Evolutionary conservation across 164 flowering plant species (phyloP).

Genomic region (Vitis labrusca): DNA sequence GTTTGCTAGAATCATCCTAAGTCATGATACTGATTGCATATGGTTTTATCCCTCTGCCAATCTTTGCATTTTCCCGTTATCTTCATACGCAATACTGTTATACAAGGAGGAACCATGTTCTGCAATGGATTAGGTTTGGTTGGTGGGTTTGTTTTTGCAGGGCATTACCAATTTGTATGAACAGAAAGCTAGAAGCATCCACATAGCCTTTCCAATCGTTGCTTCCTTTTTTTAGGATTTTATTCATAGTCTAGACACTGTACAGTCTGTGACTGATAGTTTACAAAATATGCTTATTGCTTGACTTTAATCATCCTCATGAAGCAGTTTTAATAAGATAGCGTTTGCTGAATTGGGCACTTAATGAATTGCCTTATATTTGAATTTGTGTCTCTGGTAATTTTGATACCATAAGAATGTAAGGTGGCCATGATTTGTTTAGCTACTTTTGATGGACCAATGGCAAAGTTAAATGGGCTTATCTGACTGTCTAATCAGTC

Average conservation of each 20-base stretch:
- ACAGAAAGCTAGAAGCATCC: conserved; percentile 3
- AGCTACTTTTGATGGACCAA: too few relatives aligned
- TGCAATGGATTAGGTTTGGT: conserved; percentile 12
- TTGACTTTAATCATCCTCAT: conserved; percentile 12
- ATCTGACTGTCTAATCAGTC: too few relatives aligned
- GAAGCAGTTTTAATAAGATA: conserved; percentile 3
- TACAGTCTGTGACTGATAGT: conserved; percentile 18
- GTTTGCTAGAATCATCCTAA: not conserved
- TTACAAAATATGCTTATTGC: conserved; percentile 9
- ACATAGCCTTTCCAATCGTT: conserved; percentile 11
- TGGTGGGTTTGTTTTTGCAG: conserved; percentile 19
- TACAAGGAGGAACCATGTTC: conserved; percentile 31
- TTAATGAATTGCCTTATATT: not conserved
- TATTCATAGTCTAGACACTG: conserved; percentile 14
- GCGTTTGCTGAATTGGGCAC: conserved; percentile 1
- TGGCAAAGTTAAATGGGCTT: too few relatives aligned
- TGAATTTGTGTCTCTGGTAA: too few relatives aligned
- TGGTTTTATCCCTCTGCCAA: not conserved
- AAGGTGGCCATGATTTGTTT: too few relatives aligned
- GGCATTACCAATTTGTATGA: conserved; percentile 21
- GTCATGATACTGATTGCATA: not conserved
- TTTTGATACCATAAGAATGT: too few relatives aligned
- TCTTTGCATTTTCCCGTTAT: not conserved
- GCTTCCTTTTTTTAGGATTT: not conserved
- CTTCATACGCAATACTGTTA: conserved; percentile 10